Evolutionary conservation across 257 asterid genomes (phyloP).

Genomic region (Solanum okadae): DNA sequence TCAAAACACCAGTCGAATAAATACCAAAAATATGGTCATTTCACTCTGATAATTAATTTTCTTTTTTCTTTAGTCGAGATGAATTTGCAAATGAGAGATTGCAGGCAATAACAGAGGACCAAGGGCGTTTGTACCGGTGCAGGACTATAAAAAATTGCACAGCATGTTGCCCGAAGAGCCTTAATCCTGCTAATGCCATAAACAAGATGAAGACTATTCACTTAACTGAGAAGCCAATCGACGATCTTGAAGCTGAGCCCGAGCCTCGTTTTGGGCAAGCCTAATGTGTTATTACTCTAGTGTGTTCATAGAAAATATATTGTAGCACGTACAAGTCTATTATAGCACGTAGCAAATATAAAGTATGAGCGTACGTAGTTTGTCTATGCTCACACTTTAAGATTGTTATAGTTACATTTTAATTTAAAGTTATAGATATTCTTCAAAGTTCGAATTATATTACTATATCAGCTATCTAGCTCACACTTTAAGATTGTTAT

Average conservation of each 20-base stretch:
- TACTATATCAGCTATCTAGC: background rate
- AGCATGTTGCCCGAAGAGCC: slow-evolving; percentile 57
- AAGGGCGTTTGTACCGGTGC: slow-evolving; percentile 43
- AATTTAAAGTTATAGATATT: too few species aligned
- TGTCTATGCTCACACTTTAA: background rate
- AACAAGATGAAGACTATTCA: slow-evolving; percentile 56
- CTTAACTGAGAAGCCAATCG: slow-evolving; percentile 17
- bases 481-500: too few species aligned
- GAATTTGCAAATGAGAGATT: slow-evolving; percentile 53
- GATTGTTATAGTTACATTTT: too few species aligned
- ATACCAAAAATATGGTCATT: background rate
- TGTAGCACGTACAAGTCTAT: background rate
- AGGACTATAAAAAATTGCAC: slow-evolving; percentile 62
- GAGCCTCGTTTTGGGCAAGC: slow-evolving; percentile 5
- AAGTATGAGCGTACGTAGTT: background rate
- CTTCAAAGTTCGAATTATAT: background rate
- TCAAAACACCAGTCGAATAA: background rate
- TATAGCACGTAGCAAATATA: too few species aligned
- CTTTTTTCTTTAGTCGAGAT: slow-evolving; percentile 38
- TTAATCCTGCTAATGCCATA: slow-evolving; percentile 64
- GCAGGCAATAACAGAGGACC: slow-evolving; percentile 45
- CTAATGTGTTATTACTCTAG: background rate
- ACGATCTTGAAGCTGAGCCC: background rate
- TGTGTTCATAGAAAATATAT: background rate
- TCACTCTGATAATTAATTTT: background rate